Evolutionary conservation across 768 basidiomycete genomes (phyloP), one percentile per base, ranked within the genome.

Genomic region (Exsudoporus frostii): DNA sequence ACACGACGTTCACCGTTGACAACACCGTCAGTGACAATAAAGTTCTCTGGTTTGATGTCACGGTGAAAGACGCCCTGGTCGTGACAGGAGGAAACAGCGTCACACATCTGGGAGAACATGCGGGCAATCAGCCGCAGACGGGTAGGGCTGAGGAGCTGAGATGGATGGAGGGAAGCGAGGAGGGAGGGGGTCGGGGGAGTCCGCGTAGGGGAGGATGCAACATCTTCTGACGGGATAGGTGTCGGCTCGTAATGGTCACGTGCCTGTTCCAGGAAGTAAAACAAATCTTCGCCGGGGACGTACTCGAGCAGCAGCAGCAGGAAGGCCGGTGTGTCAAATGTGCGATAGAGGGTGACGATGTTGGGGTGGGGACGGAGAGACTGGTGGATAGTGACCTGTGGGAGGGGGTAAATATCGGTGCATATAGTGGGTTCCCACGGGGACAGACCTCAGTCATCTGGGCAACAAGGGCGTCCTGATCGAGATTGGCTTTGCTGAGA

Each of bases 61-160:
- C 96, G 85, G 68, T 99, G 96, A 67, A 87, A 92, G 56, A 99
- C 90, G 34, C 86, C 86, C 56, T 87, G 84, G 17, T 86, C 86
- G 67, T 99, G 96, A 73, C 96, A 98, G 7, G 88, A 84, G 4
- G 92, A 91, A 13, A 99, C 95, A 40, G 96, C 95, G 58, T 95
- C 92, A 67, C 96, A 98, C 96, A 99, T 99, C 74, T 98, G 97
- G 19, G 84, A 77, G 72, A 99, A 98, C 96, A 99, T 99, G 67
- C 90, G 88, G 4, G 94, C 85, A 65, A 99, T 93, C 60, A 99
- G 83, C 15, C 90, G 88, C 27, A 99, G 82, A 53, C 96, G 88
- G 37, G 87, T 88, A 51, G 84, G 83, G 25, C 90, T 91, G 49
- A 99, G 86, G 30, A 97, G 77, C 58, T 92, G 87, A 29, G 82